Percentiles rank a stretch among this genome's conserved stretches.
Evolutionary conservation across 495 filamentous ascomycete genomes (phyloP).

Genomic region (Neurospora pannonica): DNA sequence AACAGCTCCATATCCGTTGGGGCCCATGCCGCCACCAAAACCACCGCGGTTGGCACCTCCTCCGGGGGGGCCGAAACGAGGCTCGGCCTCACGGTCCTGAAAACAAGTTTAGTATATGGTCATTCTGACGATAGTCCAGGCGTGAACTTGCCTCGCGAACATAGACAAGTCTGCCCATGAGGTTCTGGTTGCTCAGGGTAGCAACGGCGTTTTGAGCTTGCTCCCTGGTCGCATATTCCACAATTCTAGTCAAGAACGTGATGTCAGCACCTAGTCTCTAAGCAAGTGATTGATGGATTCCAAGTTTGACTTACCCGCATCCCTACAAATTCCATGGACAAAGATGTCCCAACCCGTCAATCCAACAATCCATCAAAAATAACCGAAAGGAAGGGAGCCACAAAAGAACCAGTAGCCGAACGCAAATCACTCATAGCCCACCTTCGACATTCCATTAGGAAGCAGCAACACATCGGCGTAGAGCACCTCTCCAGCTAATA

Average conservation of each 20-base stretch:
- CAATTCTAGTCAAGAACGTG: constrained; percentile 59
- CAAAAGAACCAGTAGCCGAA: constrained; percentile 53
- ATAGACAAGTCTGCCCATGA: constrained; percentile 97
- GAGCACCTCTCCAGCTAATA: constrained; percentile 92
- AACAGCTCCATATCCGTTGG: constrained; percentile 36
- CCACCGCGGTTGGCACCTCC: constrained; percentile 47
- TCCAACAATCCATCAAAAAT: constrained; percentile 88
- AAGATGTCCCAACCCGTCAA: constrained; percentile 94
- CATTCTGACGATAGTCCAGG: background rate
- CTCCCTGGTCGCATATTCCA: constrained; percentile 99
- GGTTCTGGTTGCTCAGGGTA: constrained; percentile 96
- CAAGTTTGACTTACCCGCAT: constrained; percentile 76
- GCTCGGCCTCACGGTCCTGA: constrained; percentile 91
- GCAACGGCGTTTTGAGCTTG: constrained; percentile 96
- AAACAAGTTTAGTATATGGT: constrained; percentile 4
- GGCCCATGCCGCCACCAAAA: constrained; percentile 44
- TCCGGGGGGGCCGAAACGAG: constrained; percentile 70
- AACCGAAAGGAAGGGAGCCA: constrained; percentile 57
- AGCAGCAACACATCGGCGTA: constrained; percentile 99
- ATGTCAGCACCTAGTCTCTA: constrained; percentile 7
- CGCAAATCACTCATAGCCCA: constrained; percentile 88
- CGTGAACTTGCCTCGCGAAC: constrained; percentile 75
- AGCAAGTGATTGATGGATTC: too few relatives aligned
- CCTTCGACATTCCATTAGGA: constrained; percentile 99
- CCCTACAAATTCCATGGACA: constrained; percentile 91